These are phyloP conservation scores for Ceratobasidium papillatum DNA, from an alignment of 1,284 basidiomycete species.

Conservation along the genomic window DNA sequence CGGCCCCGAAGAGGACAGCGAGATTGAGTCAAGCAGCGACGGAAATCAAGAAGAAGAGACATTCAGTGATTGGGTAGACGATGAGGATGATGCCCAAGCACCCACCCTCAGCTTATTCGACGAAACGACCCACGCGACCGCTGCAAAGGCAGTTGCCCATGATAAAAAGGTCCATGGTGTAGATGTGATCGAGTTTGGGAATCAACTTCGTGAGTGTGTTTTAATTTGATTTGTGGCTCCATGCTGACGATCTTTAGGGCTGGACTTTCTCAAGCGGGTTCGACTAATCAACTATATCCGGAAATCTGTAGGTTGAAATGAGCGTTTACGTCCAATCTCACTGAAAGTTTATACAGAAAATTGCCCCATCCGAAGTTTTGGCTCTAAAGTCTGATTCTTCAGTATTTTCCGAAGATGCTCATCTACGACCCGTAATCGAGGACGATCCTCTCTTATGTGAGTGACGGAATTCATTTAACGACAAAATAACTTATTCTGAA, in stretches of 20 bases:
- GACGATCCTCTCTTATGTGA: constrained; percentile 89
- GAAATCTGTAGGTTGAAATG: constrained; percentile 60
- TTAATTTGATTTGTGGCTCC: constrained; percentile 48
- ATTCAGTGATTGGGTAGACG: constrained; percentile 84
- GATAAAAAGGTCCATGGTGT: constrained; percentile 72
- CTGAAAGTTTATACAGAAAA: constrained; percentile 57
- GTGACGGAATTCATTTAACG: not conserved
- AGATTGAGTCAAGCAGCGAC: constrained; percentile 12
- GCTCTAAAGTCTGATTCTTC: constrained; percentile 65
- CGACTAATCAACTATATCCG: constrained; percentile 89
- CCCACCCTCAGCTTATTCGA: constrained; percentile 85
- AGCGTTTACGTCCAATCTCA: constrained; percentile 20
- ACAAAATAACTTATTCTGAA: constrained; percentile 31
- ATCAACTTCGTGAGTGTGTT: constrained; percentile 62
- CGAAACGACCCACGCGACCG: constrained; percentile 67
- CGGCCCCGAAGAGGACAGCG: constrained; percentile 27
- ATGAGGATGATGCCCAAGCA: constrained; percentile 62
- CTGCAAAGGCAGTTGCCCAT: constrained; percentile 67
- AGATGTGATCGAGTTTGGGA: constrained; percentile 64
- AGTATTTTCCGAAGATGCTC: constrained; percentile 76
- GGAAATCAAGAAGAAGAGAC: constrained; percentile 58
- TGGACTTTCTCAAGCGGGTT: constrained; percentile 77
- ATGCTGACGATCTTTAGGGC: constrained; percentile 48
- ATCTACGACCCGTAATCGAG: constrained; percentile 79
- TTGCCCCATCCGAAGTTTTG: constrained; percentile 57